phyloP scores from a whole-genome alignment of 83 land plant species.

The Thuja plicata region DNA sequence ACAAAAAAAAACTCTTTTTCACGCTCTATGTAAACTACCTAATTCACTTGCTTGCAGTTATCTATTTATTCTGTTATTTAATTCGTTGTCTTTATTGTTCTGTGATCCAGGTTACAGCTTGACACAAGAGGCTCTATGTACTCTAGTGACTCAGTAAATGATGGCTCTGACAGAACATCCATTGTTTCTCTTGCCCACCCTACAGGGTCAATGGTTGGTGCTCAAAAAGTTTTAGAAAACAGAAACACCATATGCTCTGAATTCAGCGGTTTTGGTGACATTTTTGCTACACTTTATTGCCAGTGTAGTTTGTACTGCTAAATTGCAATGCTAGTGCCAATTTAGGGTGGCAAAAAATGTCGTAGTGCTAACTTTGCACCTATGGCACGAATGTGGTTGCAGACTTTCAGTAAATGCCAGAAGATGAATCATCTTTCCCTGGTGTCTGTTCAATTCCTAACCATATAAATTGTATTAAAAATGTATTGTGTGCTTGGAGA shows the following conservation, averaged over 20 bases:
- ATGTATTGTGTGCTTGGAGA: background rate
- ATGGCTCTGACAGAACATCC: background rate
- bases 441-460: background rate
- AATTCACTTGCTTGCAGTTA: background rate
- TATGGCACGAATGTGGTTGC: background rate
- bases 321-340: background rate
- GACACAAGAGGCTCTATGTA: background rate
- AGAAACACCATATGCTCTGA: background rate
- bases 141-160: background rate
- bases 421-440: background rate
- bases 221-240: background rate
- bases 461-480: background rate
- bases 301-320: background rate
- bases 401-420: background rate
- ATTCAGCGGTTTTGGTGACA: background rate
- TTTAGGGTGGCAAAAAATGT: background rate
- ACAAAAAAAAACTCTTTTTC: background rate
- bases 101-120: background rate
- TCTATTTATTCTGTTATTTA: background rate
- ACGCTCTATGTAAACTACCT: background rate
- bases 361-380: background rate
- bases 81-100: background rate
- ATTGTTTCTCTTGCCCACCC: background rate
- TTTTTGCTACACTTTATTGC: background rate
- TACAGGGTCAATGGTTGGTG: background rate